Evolutionary conservation across 2,329 filamentous ascomycete species (phyloP).

Genomic region (Nigrospora oryzae): DNA sequence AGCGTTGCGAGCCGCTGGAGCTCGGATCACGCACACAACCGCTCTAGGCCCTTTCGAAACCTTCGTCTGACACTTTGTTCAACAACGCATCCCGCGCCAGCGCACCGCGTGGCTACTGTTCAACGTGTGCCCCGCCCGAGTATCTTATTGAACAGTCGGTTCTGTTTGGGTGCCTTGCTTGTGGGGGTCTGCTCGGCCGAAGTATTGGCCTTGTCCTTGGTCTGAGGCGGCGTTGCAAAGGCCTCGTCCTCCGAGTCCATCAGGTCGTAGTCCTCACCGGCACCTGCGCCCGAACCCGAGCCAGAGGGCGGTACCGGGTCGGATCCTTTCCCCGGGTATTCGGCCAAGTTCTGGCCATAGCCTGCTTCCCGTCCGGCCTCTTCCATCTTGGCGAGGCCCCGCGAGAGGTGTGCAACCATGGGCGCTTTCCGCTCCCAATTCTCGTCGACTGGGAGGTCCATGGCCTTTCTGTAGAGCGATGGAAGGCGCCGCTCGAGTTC

Average conservation of each 20-base stretch:
- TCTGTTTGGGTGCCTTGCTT: too few species aligned
- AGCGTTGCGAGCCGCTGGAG: too few species aligned
- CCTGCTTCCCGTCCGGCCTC: constrained; percentile 11
- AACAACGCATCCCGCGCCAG: too few species aligned
- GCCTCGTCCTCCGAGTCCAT: constrained; percentile 16
- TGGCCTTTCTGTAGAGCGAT: constrained; percentile 34
- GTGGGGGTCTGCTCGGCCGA: too few species aligned
- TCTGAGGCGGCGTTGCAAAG: background rate
- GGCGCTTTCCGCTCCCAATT: constrained; percentile 36
- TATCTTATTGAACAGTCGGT: too few species aligned
- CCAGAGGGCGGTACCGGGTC: background rate
- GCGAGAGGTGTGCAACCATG: constrained; percentile 39
- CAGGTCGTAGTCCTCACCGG: constrained; percentile 11
- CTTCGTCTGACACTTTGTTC: too few species aligned
- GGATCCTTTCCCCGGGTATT: constrained; percentile 5
- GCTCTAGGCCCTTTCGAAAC: too few species aligned
- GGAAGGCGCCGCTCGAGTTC: constrained; percentile 39
- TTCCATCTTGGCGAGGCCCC: constrained; percentile 35
- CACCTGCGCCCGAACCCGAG: background rate
- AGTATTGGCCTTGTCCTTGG: too few species aligned
- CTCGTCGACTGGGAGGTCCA: constrained; percentile 24
- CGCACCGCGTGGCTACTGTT: too few species aligned
- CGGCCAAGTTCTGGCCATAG: constrained; percentile 2
- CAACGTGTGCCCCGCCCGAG: too few species aligned
- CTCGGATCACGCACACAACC: too few species aligned